phyloP scores from a whole-genome alignment of 2,329 filamentous ascomycete species.

The Colletotrichum agaves region DNA sequence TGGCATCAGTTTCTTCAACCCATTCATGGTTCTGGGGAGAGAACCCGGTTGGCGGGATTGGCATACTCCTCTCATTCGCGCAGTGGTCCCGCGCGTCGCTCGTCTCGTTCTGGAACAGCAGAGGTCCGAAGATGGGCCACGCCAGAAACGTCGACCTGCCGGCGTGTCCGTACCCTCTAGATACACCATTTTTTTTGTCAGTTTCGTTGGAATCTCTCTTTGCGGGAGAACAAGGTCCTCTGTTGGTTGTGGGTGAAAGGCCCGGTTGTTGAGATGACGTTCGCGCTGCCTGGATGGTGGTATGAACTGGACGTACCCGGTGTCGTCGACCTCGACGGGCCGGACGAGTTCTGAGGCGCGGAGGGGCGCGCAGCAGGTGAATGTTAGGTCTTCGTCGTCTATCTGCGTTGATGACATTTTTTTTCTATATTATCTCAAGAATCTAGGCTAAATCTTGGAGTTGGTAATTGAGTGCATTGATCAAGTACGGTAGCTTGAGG shows the following conservation, averaged over 20 bases:
- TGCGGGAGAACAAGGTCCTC: background rate
- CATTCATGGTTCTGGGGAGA: no score
- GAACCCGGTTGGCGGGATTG: background rate
- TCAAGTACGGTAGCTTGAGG: background rate
- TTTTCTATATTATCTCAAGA: background rate
- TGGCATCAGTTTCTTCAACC: background rate
- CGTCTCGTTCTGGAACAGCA: conserved; percentile 79
- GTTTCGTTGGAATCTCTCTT: background rate
- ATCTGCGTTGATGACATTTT: conserved; percentile 26
- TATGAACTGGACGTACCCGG: conserved; percentile 46
- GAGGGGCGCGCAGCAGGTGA: conserved; percentile 54
- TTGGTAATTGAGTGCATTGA: background rate
- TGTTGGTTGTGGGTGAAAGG: background rate
- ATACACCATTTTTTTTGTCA: background rate
- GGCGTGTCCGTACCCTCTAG: conserved; percentile 40
- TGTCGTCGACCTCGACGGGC: conserved; percentile 58
- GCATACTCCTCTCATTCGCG: conserved; percentile 77
- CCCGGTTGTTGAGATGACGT: background rate
- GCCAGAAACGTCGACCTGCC: conserved; percentile 62
- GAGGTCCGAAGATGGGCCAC: conserved; percentile 71
- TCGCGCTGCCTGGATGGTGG: background rate
- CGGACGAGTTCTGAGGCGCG: conserved; percentile 46
- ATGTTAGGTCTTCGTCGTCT: conserved; percentile 51
- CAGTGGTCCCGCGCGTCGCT: conserved; percentile 83
- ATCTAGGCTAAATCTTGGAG: background rate